Evolutionary conservation across 2,329 filamentous ascomycete genomes (phyloP).

Genomic region (Arthrobotrys sphaeroides): DNA sequence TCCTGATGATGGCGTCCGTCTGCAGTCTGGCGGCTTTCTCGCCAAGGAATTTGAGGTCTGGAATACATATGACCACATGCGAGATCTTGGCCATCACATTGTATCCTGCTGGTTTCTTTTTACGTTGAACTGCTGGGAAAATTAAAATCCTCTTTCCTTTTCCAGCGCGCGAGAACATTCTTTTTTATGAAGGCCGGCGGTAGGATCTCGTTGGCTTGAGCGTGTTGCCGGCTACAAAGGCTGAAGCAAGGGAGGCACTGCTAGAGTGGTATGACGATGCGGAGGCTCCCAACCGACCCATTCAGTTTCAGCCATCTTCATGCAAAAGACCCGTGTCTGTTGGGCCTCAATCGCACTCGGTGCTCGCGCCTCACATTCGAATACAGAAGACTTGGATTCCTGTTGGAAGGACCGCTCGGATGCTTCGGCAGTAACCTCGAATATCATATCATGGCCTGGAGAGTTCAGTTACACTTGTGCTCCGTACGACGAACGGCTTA

Average conservation of each 20-base stretch:
- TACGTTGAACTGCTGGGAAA: neutral
- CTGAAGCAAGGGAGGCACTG: constrained; percentile 32
- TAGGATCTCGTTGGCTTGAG: constrained; percentile 2
- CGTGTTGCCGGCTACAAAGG: constrained; percentile 7
- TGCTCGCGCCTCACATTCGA: neutral
- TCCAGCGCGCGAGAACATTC: constrained; percentile 5
- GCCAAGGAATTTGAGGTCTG: neutral
- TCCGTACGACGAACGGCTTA: neutral
- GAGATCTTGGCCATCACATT: constrained; percentile 5
- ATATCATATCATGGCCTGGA: neutral
- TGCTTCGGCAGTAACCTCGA: neutral
- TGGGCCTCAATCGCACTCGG: neutral
- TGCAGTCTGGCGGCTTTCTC: too few species aligned
- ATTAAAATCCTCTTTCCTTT: constrained; percentile 8
- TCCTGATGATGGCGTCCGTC: constrained; percentile 18
- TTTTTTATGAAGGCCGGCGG: neutral
- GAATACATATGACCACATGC: neutral
- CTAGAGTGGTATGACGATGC: constrained; percentile 24
- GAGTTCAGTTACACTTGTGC: neutral
- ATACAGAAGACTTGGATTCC: too few species aligned
- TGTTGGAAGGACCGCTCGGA: too few species aligned
- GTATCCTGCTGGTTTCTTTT: constrained; percentile 2
- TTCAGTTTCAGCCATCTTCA: constrained; percentile 32
- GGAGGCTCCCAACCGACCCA: neutral
- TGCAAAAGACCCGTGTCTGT: neutral